Base-by-base conservation (phyloP, 345 rosid species). In the Bruguiera sexangula region DNA sequence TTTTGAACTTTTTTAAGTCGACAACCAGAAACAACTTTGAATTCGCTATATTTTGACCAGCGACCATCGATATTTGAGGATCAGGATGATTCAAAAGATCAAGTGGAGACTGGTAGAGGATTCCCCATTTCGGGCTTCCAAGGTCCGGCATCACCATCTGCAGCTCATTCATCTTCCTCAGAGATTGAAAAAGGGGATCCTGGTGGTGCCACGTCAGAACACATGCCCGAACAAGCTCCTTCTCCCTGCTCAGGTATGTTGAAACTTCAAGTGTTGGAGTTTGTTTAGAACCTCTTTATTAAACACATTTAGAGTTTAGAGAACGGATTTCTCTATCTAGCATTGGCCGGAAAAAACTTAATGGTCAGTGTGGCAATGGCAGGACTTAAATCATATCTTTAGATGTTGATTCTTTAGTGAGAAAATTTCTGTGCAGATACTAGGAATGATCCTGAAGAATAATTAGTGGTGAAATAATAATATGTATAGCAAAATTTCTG, bases 171-270 rank as follows among this genome's bases (percentile, higher is more conserved):
- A 54, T 90, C 93, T 4, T 82, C 87, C 37, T 71, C 82, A 18
- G 89, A 82, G 76, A 63, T 71, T 74, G 90, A 84, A 37, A 82
- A 30, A 34, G 81, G 76, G 34, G 88, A 89, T 62, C 67, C 46
- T 71, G 63, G 75, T 76, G 82, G 83, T 61, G 62, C 77, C 48
- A 69, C 79, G 56, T 86, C 89, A 51, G 98, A 90, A 37, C 78
- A 66, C 36, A 70, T 80, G 48, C 86, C 87, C 60, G 83, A 78
- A 67, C 94, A 87, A 74, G 92, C 89, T 74, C 92, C 90, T 53
- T 92, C 99, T 0, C 89, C 96, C 43, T 90, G 89, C 79, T 88
- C 96, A 86, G 99, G 99, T 95, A 80, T 34, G 36, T 6, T 32
- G 36, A 32, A 32, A 32, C 36, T 6, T 6, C 36, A 32, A 32